These are phyloP conservation scores for Polygonum maritimum DNA, from an alignment of 148 eudicot genomes.

Conservation along the genomic window DNA sequence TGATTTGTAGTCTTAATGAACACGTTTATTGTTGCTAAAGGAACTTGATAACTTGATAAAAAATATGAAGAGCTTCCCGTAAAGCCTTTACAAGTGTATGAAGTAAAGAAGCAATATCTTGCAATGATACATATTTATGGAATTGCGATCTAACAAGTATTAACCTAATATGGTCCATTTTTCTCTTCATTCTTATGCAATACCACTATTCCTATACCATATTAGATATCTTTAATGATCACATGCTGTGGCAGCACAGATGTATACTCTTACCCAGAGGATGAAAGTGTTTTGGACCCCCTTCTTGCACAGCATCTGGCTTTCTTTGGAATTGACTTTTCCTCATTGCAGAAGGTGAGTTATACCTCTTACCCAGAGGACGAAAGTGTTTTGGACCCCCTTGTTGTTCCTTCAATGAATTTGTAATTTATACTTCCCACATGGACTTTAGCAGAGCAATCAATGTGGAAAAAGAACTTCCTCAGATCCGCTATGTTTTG, in stretches of 20 bases:
- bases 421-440: not conserved
- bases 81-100: not conserved
- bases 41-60: not conserved
- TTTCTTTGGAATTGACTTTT: slow-evolving; percentile 92
- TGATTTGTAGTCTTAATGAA: not conserved
- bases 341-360: slow-evolving; percentile 86
- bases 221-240: slow-evolving; percentile 24
- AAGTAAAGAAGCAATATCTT: not conserved
- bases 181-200: not conserved
- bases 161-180: not conserved
- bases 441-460: too few relatives aligned
- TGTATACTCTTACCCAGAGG: slow-evolving; percentile 95
- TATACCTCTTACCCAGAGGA: slow-evolving; percentile 54
- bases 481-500: too few relatives aligned
- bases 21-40: not conserved
- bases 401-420: not conserved
- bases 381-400: slow-evolving; percentile 84
- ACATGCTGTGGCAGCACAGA: slow-evolving; percentile 68
- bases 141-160: not conserved
- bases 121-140: not conserved
- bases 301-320: slow-evolving; percentile 83
- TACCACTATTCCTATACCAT: not conserved
- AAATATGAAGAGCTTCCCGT: not conserved
- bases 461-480: too few relatives aligned
- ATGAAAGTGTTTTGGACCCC: slow-evolving; percentile 86